A percentile compares a stretch with the other conserved stretches of the same genome.
phyloP scores from a whole-genome alignment of 768 basidiomycete species.

The Tephrocybe sp. region DNA sequence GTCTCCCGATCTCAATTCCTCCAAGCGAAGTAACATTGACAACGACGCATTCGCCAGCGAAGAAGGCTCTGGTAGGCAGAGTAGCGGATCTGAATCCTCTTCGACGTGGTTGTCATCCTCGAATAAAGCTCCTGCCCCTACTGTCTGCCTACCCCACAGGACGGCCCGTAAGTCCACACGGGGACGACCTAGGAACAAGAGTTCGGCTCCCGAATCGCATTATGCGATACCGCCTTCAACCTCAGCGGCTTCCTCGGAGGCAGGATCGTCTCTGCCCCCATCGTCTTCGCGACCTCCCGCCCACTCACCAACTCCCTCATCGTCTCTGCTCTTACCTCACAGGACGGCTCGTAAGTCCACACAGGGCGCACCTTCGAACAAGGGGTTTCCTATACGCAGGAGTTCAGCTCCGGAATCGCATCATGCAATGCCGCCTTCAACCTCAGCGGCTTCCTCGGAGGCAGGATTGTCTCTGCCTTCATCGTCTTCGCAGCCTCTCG shows the following conservation, averaged over 20 bases:
- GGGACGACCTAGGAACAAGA: not conserved
- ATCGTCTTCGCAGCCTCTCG: not conserved
- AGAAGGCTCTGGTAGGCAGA: not conserved
- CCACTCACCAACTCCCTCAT: not conserved
- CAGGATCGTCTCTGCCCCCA: not conserved
- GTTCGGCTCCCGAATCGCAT: not conserved
- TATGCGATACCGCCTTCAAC: not conserved
- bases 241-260: not conserved
- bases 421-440: not conserved
- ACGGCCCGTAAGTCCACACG: conserved; percentile 12
- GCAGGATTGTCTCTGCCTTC: not conserved
- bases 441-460: not conserved
- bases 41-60: not conserved
- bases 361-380: not conserved
- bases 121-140: not conserved
- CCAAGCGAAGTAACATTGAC: too few species aligned
- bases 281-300: not conserved
- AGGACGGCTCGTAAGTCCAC: conserved; percentile 14
- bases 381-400: too few species aligned
- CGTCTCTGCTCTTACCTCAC: not conserved
- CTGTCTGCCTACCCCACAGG: conserved; percentile 1
- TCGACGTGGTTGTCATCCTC: conserved; percentile 1
- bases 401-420: not conserved
- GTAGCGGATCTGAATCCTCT: not conserved
- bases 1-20: too few species aligned